Evolutionary conservation across 2,329 filamentous ascomycete species (phyloP), one percentile per base, ranked within the genome.

Genomic region (Aspergillus jensenii): DNA sequence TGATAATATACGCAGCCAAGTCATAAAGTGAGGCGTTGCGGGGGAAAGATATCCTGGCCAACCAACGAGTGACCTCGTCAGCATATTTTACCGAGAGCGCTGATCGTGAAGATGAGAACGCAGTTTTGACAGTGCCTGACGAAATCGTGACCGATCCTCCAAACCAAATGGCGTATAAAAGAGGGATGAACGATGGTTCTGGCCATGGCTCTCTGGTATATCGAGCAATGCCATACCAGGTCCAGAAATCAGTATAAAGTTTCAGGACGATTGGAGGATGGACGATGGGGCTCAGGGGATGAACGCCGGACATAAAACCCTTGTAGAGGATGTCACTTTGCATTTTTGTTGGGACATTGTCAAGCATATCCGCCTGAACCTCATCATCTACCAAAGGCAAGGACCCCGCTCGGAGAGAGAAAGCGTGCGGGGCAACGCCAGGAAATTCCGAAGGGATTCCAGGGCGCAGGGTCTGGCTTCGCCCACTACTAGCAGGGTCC

Each of bases 81-180:
- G 75, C 72, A 57, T 75, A 77, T 23, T 64, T 66, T 8, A 71
- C 70, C 3, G 74, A 77, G 17, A 79, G 61, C 5, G 66, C 59
- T n/a, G 72, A 70, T 11, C 78, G 73, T 14, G 70, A 72, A 1
- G 65, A 72, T 69, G 44, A 78, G 77, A 44, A 78, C 76, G 2
- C 9, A 31, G 74, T 67, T 55, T 74, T 73, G 43, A 78, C 74
- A 5, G 71, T 74, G 50, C 74, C 71, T 3, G 74, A 67, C 0
- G 78, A 79, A 3, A 79, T 66, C 1, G 76, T 78, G 6, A 79
- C 74, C 1, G 77, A 78, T 2, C 78, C 78, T 15, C 77, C 75
- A 60, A 79, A 80, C 78, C 78, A 79, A 31, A 81, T 78, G 7
- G 77, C 77, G 59, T 78, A 77, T 4, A 81, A 64, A 4, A 79